phyloP scores from a whole-genome alignment of 306 rosid species.

The Lathyrus oleraceus region DNA sequence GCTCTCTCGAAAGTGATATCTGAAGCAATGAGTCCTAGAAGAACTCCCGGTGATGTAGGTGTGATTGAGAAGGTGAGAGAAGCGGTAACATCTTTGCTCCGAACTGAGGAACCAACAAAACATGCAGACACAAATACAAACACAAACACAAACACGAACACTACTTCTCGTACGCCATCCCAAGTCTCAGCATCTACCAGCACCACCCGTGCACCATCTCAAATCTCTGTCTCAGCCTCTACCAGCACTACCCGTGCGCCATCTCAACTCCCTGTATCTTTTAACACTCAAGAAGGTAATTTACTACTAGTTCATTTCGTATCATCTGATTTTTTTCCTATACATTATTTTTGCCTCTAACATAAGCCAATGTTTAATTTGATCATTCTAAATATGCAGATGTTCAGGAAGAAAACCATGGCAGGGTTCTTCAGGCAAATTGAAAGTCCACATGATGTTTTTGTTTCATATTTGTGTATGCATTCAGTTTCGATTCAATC shows the following conservation, averaged over 20 bases:
- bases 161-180: slow-evolving; percentile 1
- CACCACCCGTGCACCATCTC: slow-evolving; percentile 23
- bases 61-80: slow-evolving; percentile 78
- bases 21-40: slow-evolving; percentile 68
- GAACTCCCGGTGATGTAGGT: slow-evolving; percentile 55
- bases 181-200: slow-evolving; percentile 31
- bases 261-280: slow-evolving; percentile 28
- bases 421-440: slow-evolving; percentile 77
- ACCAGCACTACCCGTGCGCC: slow-evolving; percentile 31
- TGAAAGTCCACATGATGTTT: slow-evolving; percentile 35
- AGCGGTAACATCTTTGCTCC: slow-evolving; percentile 73
- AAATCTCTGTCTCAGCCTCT: slow-evolving; percentile 18
- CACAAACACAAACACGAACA: slow-evolving; percentile 20
- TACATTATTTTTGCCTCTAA: not conserved
- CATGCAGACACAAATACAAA: slow-evolving; percentile 32
- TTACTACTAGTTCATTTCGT: slow-evolving; percentile 2
- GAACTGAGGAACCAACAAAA: slow-evolving; percentile 49
- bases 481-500: slow-evolving; percentile 18
- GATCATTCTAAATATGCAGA: slow-evolving; percentile 49
- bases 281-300: slow-evolving; percentile 57
- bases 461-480: slow-evolving; percentile 24
- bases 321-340: slow-evolving; percentile 2
- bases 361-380: slow-evolving; percentile 3
- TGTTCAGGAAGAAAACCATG: slow-evolving; percentile 60
- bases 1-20: slow-evolving; percentile 83